Conservation (phyloP, 1,284 basidiomycete species). For the Mycena citricolor region DNA sequence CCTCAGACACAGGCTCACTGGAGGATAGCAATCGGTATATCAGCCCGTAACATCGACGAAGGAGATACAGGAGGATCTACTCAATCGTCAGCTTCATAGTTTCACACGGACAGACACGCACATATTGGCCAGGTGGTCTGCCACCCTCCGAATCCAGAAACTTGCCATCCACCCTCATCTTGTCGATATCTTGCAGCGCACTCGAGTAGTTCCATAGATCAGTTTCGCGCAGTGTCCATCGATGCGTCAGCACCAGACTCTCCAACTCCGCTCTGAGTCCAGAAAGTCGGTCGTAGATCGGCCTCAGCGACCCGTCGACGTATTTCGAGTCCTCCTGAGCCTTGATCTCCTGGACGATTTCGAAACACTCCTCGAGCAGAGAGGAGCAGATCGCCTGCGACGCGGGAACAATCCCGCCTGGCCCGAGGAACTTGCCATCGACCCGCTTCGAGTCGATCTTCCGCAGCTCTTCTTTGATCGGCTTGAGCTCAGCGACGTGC, state of each 20-base stretch:
- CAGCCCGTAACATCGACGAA: constrained; percentile 94
- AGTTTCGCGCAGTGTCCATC: constrained; percentile 97
- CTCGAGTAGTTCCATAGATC: constrained; percentile 94
- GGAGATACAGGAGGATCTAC: constrained; percentile 88
- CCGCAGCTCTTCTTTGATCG: constrained; percentile 88
- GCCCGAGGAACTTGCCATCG: constrained; percentile 94
- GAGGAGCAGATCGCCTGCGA: constrained; percentile 91
- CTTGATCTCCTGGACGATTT: constrained; percentile 94
- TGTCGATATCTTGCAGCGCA: constrained; percentile 94
- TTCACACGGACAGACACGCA: constrained; percentile 44
- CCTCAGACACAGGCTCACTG: constrained; percentile 98
- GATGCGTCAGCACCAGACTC: constrained; percentile 88
- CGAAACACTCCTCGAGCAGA: constrained; percentile 95
- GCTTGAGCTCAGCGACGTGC: constrained; percentile 86
- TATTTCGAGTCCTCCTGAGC: constrained; percentile 92
- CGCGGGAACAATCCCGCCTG: constrained; percentile 86
- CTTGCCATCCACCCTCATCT: constrained; percentile 95
- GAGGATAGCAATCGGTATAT: constrained; percentile 94
- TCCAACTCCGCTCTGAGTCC: constrained; percentile 88
- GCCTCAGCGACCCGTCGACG: constrained; percentile 84
- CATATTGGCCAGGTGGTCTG: constrained; percentile 88
- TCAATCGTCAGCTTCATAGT: neutral
- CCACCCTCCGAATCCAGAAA: constrained; percentile 95
- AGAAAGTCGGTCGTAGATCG: constrained; percentile 91
- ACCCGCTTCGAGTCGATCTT: constrained; percentile 88